phyloP scores from a whole-genome alignment of 352 stramenopile genomes.

The Discostella stelligera region DNA sequence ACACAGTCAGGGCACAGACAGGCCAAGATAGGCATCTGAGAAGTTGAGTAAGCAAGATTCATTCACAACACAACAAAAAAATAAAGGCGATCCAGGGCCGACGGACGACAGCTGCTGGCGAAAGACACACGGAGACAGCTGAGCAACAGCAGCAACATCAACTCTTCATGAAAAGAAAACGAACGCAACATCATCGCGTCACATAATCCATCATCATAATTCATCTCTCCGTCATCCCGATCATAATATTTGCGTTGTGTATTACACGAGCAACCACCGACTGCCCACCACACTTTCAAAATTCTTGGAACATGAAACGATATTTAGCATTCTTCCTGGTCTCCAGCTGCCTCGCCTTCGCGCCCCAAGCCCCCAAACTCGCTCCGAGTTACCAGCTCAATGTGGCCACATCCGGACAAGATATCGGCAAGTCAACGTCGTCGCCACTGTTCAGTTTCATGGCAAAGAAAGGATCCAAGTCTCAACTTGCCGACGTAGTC shows the following conservation, averaged over 20 bases:
- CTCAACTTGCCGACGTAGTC: conserved; percentile 33
- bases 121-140: neutral
- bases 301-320: neutral
- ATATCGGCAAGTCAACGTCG: conserved; percentile 21
- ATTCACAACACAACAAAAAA: no score
- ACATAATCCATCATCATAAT: no score
- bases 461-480: conserved; percentile 5
- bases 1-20: no score
- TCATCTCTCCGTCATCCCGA: no score
- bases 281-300: neutral
- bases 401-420: conserved; percentile 5
- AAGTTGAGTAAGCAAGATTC: no score
- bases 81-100: no score
- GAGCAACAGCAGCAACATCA: neutral
- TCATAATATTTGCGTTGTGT: no score
- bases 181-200: neutral
- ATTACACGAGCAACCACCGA: neutral
- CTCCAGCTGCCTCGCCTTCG: conserved; percentile 19
- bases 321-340: conserved; percentile 6
- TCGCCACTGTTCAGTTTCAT: neutral
- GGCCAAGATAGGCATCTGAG: no score
- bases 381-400: neutral
- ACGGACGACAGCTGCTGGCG: no score
- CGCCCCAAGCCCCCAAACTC: conserved; percentile 4
- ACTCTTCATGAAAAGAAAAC: neutral